phyloP scores from a whole-genome alignment of 2,329 filamentous ascomycete genomes.

The Tolypocladium pustulatum region DNA sequence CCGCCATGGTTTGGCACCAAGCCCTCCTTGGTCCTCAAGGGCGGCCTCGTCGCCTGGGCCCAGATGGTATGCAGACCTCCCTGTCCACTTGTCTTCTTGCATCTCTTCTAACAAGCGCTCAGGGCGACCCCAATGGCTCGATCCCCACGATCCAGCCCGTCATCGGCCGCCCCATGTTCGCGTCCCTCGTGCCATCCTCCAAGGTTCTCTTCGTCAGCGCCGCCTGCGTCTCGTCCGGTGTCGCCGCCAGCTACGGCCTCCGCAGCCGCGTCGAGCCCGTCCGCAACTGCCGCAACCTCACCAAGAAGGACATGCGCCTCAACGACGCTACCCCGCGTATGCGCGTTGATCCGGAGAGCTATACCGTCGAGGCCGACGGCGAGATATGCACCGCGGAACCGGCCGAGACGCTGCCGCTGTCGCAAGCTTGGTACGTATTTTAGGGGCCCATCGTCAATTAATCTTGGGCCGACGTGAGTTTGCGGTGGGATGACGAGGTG shows the following conservation, averaged over 20 bases:
- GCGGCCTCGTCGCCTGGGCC: conserved; percentile 71
- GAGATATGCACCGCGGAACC: conserved; percentile 64
- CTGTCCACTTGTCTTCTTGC: neutral
- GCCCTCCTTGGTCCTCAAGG: conserved; percentile 72
- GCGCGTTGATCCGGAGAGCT: conserved; percentile 85
- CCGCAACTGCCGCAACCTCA: conserved; percentile 59
- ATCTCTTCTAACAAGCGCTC: neutral
- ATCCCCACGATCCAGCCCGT: conserved; percentile 85
- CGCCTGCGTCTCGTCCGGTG: conserved; percentile 56
- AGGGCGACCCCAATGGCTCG: conserved; percentile 72
- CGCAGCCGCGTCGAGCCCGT: conserved; percentile 74
- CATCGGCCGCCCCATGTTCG: conserved; percentile 79
- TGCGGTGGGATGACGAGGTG: neutral
- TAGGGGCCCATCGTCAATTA: conserved; percentile 22
- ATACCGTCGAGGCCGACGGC: conserved; percentile 79
- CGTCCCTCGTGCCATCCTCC: conserved; percentile 56
- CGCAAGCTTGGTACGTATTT: conserved; percentile 69
- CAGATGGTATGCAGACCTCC: conserved; percentile 56
- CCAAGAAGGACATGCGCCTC: conserved; percentile 84
- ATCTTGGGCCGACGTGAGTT: neutral
- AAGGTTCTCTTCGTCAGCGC: conserved; percentile 78
- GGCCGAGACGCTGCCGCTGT: conserved; percentile 58
- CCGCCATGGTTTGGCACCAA: conserved; percentile 81
- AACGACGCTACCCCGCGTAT: conserved; percentile 79
- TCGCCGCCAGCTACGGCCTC: conserved; percentile 61